Percentiles rank a stretch among this genome's conserved stretches.
Evolutionary conservation across 148 eudicot genomes (phyloP).

Genomic region (Nepenthes mirabilis): DNA sequence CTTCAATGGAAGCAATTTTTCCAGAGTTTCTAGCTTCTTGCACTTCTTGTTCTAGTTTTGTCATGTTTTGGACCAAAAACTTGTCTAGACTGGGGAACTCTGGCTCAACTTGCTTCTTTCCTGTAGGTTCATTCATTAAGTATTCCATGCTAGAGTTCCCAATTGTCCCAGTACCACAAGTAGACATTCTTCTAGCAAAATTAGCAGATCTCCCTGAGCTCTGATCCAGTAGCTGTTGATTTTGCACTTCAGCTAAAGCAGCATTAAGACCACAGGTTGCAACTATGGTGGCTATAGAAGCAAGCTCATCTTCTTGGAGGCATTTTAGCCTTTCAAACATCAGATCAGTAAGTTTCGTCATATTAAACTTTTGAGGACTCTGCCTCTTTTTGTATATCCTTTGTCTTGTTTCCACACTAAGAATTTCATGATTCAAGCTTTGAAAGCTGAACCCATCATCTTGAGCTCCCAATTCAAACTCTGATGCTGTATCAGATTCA

Average conservation of each 20-base stretch:
- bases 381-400: slow-evolving; percentile 25
- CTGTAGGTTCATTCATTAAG: slow-evolving; percentile 10
- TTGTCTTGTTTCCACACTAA: slow-evolving; percentile 8
- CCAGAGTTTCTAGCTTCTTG: slow-evolving; percentile 62
- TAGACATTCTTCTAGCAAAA: slow-evolving; percentile 18
- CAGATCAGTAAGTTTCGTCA: slow-evolving; percentile 44
- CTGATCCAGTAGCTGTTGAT: slow-evolving; percentile 8
- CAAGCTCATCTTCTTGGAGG: slow-evolving; percentile 79
- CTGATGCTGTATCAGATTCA: slow-evolving; percentile 45
- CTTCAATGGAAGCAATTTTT: slow-evolving; percentile 23
- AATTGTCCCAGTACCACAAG: slow-evolving; percentile 9
- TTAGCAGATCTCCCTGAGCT: slow-evolving; percentile 2
- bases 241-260: slow-evolving; percentile 47
- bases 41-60: slow-evolving; percentile 74
- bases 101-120: slow-evolving; percentile 25
- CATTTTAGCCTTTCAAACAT: slow-evolving; percentile 74
- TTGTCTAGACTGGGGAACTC: slow-evolving; percentile 71
- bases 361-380: slow-evolving; percentile 35
- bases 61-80: slow-evolving; percentile 63
- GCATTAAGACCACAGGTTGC: slow-evolving; percentile 94
- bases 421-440: background rate
- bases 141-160: slow-evolving; percentile 11
- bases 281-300: slow-evolving; percentile 85
- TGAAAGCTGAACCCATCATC: slow-evolving; percentile 17
- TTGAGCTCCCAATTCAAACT: slow-evolving; percentile 21